Base-by-base conservation (phyloP, 164 flowering plant genomes). In the Pachysandra terminalis region DNA sequence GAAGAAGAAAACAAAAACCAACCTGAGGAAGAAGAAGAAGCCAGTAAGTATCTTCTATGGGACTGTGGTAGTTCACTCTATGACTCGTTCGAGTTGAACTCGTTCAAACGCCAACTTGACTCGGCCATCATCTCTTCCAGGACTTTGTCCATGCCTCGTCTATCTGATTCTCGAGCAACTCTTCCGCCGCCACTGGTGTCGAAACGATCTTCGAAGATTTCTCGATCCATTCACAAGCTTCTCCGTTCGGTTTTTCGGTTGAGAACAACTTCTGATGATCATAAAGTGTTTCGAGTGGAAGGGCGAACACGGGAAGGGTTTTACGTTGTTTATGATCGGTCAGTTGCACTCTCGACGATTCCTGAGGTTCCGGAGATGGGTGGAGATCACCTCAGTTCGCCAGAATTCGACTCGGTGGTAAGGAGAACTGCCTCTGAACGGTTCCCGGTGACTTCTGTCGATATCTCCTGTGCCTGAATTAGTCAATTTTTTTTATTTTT, bases 41-140 rank as follows among this genome's bases (percentile, higher is more conserved):
- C 56, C 40, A 73, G 73, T n/a, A n/a, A n/a, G 28, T 19, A 70
- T 32, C 68, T 22, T 19, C 74, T 89, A 5, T 94, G 98, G 98
- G 98, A 94, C 56, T 87, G 97, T 60, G 95, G 76, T 10, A 94
- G 98, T 74, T 71, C 89, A 0, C 91, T 93, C 27, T 93, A 93
- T 73, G 98, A 93, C 73, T 93, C 98, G 19, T 88, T 88, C 77
- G 98, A 94, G 89, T 86, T 87, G 61, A 81, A 84, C 28, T 86
- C 98, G 0, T 85, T 94, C 84, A 74, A 82, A n/a, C 87, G 80
- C 23, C 95, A 90, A 32, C 95, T 94, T 28, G 85, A 90, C 70
- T 84, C 88, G 0, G 95, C 96, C 70, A 85, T n/a, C n/a, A n/a
- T 91, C n/a, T 27, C 75, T 49, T 77, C 93, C n/a, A 71, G 89